Conservation (phyloP, 164 flowering plant genomes). For the Paratinospora sagittata region DNA sequence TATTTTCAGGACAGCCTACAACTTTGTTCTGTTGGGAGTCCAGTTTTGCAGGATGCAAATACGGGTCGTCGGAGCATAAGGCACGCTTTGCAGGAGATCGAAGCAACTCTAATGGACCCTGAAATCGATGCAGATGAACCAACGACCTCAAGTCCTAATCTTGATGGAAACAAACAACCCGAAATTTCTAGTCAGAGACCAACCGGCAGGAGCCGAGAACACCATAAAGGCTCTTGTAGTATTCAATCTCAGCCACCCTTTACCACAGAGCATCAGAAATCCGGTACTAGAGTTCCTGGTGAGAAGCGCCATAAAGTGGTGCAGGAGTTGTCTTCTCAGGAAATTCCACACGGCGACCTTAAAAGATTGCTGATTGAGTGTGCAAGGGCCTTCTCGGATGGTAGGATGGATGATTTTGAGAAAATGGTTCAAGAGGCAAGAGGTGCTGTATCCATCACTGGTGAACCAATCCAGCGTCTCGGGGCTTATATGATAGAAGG, state of each 20-base stretch:
- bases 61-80: slow-evolving; percentile 31
- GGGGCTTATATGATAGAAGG: slow-evolving; percentile 72
- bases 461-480: slow-evolving; percentile 64
- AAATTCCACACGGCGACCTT: slow-evolving; percentile 30
- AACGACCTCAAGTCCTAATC: slow-evolving; percentile 22
- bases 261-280: slow-evolving; percentile 23
- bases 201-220: slow-evolving; percentile 29
- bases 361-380: slow-evolving; percentile 57
- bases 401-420: slow-evolving; percentile 40
- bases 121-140: slow-evolving; percentile 41
- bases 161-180: slow-evolving; percentile 24
- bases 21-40: slow-evolving; percentile 17
- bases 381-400: slow-evolving; percentile 62
- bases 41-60: slow-evolving; percentile 22
- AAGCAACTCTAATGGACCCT: slow-evolving; percentile 63
- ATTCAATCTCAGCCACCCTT: slow-evolving; percentile 28
- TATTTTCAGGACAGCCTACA: slow-evolving; percentile 14
- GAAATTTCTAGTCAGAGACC: slow-evolving; percentile 29
- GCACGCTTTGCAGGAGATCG: slow-evolving; percentile 50
- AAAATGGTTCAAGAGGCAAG: slow-evolving; percentile 40
- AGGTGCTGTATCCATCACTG: slow-evolving; percentile 44
- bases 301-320: slow-evolving; percentile 41
- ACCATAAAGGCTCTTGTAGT: slow-evolving; percentile 14
- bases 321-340: slow-evolving; percentile 25
- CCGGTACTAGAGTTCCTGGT: slow-evolving; percentile 15